Evolutionary conservation across 179 eudicot genomes (phyloP).

Genomic region (Beta macrorhiza): DNA sequence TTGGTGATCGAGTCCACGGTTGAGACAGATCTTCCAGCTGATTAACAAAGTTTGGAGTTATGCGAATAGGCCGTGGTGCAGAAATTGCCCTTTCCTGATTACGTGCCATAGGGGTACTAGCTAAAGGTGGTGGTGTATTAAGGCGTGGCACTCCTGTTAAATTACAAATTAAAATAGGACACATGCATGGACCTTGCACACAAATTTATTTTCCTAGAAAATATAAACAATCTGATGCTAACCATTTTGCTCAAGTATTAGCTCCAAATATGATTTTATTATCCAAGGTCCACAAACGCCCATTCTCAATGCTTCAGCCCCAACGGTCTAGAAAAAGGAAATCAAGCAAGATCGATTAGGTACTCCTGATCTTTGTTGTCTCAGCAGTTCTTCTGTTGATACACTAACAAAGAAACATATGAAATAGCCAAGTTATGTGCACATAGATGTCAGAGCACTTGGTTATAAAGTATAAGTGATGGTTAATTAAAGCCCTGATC

Average conservation of each 20-base stretch:
- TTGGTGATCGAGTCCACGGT: slow-evolving; percentile 99
- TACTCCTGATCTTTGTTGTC: background rate
- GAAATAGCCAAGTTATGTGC: background rate
- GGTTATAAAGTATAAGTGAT: too few species aligned
- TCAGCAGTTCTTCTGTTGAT: background rate
- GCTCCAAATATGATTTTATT: slow-evolving; percentile 94
- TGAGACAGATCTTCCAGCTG: slow-evolving; percentile 90
- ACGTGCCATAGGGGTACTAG: slow-evolving; percentile 37
- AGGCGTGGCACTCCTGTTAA: slow-evolving; percentile 87
- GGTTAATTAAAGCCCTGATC: background rate
- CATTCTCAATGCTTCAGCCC: slow-evolving; percentile 77
- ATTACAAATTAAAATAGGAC: slow-evolving; percentile 10
- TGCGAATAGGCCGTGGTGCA: slow-evolving; percentile 87
- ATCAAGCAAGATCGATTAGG: slow-evolving; percentile 11
- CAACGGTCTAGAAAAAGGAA: slow-evolving; percentile 60
- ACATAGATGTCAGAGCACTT: background rate
- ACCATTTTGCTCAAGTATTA: slow-evolving; percentile 93
- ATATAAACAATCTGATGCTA: slow-evolving; percentile 3
- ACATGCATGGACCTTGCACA: background rate
- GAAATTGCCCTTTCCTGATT: slow-evolving; percentile 58
- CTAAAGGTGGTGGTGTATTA: slow-evolving; percentile 85
- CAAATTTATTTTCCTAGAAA: background rate
- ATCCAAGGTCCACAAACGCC: slow-evolving; percentile 87
- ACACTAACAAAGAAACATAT: background rate
- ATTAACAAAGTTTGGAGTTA: slow-evolving; percentile 69